phyloP scores from a whole-genome alignment of 2,329 filamentous ascomycete genomes.

The Colletotrichum magnum region DNA sequence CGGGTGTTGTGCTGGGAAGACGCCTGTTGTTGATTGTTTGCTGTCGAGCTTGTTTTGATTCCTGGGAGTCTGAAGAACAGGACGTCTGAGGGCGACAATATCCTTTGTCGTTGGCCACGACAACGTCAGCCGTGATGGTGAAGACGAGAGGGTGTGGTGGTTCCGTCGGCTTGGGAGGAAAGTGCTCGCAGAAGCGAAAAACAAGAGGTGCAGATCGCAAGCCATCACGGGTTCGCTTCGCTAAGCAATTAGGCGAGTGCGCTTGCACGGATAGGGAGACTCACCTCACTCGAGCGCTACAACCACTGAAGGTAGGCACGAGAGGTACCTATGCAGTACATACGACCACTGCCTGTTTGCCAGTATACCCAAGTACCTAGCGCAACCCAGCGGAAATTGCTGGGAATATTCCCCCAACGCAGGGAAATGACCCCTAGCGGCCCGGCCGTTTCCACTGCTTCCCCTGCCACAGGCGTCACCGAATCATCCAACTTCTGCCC shows the following conservation, averaged over 20 bases:
- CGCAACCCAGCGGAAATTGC: constrained; percentile 11
- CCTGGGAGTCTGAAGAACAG: not conserved
- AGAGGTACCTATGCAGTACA: no score
- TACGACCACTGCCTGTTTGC: no score
- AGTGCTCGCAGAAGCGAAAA: constrained; percentile 25
- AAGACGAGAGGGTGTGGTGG: constrained; percentile 5
- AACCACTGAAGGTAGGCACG: not conserved
- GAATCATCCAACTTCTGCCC: constrained; percentile 30
- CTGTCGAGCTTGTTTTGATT: not conserved
- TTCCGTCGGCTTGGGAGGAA: not conserved
- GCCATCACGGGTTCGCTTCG: constrained; percentile 13
- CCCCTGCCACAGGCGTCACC: not conserved
- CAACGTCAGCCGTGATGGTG: no score
- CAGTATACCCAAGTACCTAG: no score
- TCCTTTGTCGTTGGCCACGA: no score
- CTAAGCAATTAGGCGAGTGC: constrained; percentile 7
- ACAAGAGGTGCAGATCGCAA: constrained; percentile 22
- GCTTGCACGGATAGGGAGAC: not conserved
- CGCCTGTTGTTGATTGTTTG: not conserved
- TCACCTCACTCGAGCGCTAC: not conserved
- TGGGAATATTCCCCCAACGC: not conserved
- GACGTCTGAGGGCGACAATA: no score
- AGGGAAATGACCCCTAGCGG: constrained; percentile 3
- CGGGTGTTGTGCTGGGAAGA: constrained; percentile 3
- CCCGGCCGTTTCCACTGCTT: constrained; percentile 7